Evolutionary conservation across 495 filamentous ascomycete genomes (phyloP).

Genomic region (Arthonia radiata): DNA sequence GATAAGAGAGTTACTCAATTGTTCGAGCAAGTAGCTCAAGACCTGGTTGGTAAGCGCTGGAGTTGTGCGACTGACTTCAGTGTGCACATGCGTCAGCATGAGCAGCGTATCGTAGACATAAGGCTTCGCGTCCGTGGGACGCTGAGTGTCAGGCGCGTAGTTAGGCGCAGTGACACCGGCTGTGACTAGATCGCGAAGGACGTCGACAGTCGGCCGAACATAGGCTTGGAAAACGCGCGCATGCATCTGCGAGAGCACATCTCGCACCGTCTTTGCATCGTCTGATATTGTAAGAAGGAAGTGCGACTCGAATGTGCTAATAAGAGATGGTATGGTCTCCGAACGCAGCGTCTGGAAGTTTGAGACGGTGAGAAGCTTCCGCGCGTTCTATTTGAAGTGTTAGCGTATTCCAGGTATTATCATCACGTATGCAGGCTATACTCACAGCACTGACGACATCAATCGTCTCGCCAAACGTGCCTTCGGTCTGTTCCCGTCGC

Average conservation of each 20-base stretch:
- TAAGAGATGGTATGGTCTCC: conserved; percentile 56
- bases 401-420: no score
- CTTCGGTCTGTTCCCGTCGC: neutral
- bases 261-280: conserved; percentile 67
- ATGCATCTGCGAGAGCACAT: conserved; percentile 76
- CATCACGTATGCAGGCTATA: no score
- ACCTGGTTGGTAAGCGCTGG: conserved; percentile 44
- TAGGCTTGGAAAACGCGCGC: conserved; percentile 74
- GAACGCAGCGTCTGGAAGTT: conserved; percentile 61
- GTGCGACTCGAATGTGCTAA: conserved; percentile 63
- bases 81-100: conserved; percentile 64
- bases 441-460: conserved; percentile 48
- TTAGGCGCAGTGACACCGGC: conserved; percentile 40
- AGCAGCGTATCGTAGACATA: conserved; percentile 79
- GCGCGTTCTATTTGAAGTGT: conserved; percentile 38
- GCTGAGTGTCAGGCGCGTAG: conserved; percentile 36
- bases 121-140: conserved; percentile 46
- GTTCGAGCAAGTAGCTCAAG: conserved; percentile 56
- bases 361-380: conserved; percentile 75
- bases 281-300: conserved; percentile 83
- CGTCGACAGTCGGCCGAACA: conserved; percentile 42
- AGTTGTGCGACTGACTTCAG: conserved; percentile 67
- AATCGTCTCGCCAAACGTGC: conserved; percentile 22
- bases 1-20: conserved; percentile 44
- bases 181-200: conserved; percentile 36